Conservation (phyloP, 2,329 filamentous ascomycete genomes). For the Hypoxylon sp. region DNA sequence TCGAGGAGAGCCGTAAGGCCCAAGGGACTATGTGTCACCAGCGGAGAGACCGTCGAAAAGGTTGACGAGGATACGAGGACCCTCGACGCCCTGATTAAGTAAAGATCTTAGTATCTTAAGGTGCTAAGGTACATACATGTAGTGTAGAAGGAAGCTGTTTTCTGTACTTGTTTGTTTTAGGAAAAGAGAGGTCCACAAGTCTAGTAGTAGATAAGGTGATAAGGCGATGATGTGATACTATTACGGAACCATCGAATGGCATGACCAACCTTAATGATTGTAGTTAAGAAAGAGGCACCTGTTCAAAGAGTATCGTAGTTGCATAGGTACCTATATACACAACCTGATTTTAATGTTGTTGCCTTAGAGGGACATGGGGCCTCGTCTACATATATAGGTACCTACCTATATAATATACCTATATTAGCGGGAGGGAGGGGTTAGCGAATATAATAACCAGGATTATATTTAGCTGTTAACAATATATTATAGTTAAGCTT, state of each 20-base stretch:
- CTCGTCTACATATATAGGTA: background rate
- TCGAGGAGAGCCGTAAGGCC: conserved; percentile 4
- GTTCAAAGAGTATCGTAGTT: background rate
- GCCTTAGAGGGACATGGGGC: no score
- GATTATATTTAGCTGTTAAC: no score
- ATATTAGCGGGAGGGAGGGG: no score
- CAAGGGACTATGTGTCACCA: conserved; percentile 7
- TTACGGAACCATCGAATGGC: background rate
- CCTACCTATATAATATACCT: no score
- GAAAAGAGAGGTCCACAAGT: conserved; percentile 3
- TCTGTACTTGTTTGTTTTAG: no score
- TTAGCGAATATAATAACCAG: no score
- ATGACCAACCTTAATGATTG: background rate
- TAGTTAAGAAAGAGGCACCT: background rate
- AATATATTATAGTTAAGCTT: no score
- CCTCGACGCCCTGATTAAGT: background rate
- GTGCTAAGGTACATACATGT: no score
- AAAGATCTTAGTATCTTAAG: background rate
- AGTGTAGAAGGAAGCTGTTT: no score
- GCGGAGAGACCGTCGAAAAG: background rate
- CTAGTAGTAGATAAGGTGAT: background rate
- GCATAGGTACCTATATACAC: no score
- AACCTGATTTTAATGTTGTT: no score
- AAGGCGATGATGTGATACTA: conserved; percentile 2
- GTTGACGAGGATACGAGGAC: background rate